These are phyloP conservation scores for Ceratobasidium sp. DNA, from an alignment of 1,284 basidiomycete species.

Conservation along the genomic window DNA sequence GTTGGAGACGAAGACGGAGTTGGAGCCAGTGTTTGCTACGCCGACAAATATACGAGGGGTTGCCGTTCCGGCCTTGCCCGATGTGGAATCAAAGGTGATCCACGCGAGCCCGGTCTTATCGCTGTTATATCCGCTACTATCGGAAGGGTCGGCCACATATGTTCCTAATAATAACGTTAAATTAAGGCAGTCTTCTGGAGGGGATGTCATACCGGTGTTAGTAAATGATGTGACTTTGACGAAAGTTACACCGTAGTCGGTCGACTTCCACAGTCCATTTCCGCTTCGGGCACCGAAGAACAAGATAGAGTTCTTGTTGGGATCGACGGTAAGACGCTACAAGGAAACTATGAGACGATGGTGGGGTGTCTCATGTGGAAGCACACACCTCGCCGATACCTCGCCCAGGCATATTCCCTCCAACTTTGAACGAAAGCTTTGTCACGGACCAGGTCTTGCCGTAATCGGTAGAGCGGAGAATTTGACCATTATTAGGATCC, in stretches of 20 bases:
- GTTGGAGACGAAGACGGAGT: constrained; percentile 67
- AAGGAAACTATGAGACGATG: background rate
- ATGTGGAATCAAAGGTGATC: constrained; percentile 68
- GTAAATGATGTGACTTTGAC: constrained; percentile 52
- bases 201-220: constrained; percentile 56
- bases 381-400: constrained; percentile 59
- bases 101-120: constrained; percentile 60
- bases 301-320: constrained; percentile 67
- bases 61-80: constrained; percentile 62
- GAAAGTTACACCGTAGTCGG: constrained; percentile 54
- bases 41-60: constrained; percentile 75
- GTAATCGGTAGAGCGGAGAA: constrained; percentile 68
- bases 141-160: constrained; percentile 66
- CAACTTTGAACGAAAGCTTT: constrained; percentile 66
- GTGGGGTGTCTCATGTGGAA: background rate
- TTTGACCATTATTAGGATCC: constrained; percentile 73
- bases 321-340: constrained; percentile 71
- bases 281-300: constrained; percentile 72
- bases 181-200: background rate
- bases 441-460: constrained; percentile 67
- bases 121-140: constrained; percentile 53
- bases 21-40: constrained; percentile 65
- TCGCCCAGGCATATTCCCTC: constrained; percentile 74
- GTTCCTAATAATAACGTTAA: constrained; percentile 58
- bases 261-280: constrained; percentile 67